A percentile compares a stretch with the other conserved stretches of the same genome.
Conservation (phyloP, 73 alveolate species). For the Loxodes magnus region DNA sequence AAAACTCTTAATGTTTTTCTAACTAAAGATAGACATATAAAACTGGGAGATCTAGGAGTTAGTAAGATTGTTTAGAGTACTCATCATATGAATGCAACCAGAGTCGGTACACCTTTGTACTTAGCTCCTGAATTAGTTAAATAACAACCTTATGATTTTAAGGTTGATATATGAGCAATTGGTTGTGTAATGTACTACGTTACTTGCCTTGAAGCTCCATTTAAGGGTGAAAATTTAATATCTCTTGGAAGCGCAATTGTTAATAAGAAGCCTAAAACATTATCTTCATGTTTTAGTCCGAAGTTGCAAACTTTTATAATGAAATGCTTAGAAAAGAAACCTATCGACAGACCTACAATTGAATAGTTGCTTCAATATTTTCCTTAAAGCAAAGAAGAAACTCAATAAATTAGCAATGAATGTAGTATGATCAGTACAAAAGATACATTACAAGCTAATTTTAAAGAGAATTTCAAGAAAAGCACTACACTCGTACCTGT, state of each 20-base stretch:
- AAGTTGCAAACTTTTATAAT: background rate
- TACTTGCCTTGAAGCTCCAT: conserved; percentile 90
- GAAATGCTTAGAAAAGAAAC: conserved; percentile 3
- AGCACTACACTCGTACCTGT: no score
- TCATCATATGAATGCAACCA: conserved; percentile 60
- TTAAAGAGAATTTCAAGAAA: no score
- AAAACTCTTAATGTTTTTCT: conserved; percentile 87
- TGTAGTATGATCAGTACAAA: no score
- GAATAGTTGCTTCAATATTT: background rate
- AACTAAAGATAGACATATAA: conserved; percentile 30
- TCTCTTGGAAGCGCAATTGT: conserved; percentile 81
- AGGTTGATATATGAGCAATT: conserved; percentile 96
- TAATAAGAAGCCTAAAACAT: conserved; percentile 65
- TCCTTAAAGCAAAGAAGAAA: no score
- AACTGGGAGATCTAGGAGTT: conserved; percentile 95
- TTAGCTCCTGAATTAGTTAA: conserved; percentile 92
- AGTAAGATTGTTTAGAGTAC: conserved; percentile 79
- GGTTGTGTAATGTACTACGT: conserved; percentile 89
- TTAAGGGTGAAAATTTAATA: conserved; percentile 83
- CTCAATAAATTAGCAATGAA: no score
- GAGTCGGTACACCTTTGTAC: conserved; percentile 98
- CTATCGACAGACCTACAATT: conserved; percentile 8
- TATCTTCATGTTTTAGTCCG: conserved; percentile 29
- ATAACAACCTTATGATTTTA: conserved; percentile 87
- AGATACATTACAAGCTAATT: no score